Conservation (phyloP, 768 basidiomycete species). For the Pleurotus citrinopileatus region DNA sequence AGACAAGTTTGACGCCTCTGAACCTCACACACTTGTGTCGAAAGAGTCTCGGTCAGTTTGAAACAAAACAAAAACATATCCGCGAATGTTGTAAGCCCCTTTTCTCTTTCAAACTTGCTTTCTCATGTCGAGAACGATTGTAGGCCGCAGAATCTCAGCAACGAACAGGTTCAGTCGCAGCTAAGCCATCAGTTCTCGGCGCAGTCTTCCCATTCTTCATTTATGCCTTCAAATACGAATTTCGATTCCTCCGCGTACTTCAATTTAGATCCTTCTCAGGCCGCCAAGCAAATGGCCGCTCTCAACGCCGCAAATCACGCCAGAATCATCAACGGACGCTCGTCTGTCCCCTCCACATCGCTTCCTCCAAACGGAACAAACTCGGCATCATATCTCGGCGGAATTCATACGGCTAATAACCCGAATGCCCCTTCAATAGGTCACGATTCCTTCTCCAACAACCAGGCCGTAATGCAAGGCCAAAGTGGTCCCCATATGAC, state of each 20-base stretch:
- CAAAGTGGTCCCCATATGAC: conserved; percentile 44
- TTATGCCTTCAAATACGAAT: conserved; percentile 16
- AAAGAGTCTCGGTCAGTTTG: too few species aligned
- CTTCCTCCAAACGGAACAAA: conserved; percentile 51
- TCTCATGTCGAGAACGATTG: not conserved
- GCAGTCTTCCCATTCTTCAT: conserved; percentile 27
- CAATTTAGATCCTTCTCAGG: conserved; percentile 61
- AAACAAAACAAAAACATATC: too few species aligned
- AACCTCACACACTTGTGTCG: too few species aligned
- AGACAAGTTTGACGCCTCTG: too few species aligned
- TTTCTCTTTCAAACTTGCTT: conserved; percentile 3
- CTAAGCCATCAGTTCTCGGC: conserved; percentile 26
- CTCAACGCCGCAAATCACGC: conserved; percentile 63
- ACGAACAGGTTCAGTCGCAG: conserved; percentile 8
- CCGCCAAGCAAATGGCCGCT: conserved; percentile 80
- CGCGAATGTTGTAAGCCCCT: conserved; percentile 33
- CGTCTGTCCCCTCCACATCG: conserved; percentile 26
- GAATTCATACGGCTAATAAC: conserved; percentile 46
- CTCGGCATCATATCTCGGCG: conserved; percentile 67
- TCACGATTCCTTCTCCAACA: conserved; percentile 39
- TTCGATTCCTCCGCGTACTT: conserved; percentile 38
- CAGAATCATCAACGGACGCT: conserved; percentile 52
- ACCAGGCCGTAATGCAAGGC: conserved; percentile 19
- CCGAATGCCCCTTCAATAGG: conserved; percentile 26
- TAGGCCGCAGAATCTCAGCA: not conserved